These are phyloP conservation scores for Amaranthus palmeri DNA, from an alignment of 148 eudicot species.

Conservation along the genomic window DNA sequence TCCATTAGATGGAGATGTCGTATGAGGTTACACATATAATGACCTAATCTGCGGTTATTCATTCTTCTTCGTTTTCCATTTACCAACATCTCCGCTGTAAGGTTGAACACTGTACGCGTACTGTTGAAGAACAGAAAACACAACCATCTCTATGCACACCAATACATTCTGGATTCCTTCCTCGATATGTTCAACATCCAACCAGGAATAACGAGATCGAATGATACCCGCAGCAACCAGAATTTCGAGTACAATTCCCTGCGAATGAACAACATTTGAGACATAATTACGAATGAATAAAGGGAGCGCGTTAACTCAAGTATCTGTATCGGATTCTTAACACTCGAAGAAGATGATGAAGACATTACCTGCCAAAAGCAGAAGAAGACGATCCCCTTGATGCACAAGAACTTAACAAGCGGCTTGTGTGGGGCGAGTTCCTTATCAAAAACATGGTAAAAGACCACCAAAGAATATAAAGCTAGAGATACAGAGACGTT, in stretches of 20 bases:
- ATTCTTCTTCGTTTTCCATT: conserved; percentile 50
- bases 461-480: conserved; percentile 67
- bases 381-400: conserved; percentile 87
- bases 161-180: conserved; percentile 70
- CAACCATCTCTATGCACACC: conserved; percentile 87
- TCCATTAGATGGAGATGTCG: neutral
- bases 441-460: conserved; percentile 81
- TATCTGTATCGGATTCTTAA: no score
- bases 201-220: conserved; percentile 62
- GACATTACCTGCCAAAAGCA: conserved; percentile 90
- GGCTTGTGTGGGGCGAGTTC: conserved; percentile 88
- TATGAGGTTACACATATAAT: neutral
- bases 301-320: no score
- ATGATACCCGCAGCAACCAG: conserved; percentile 54
- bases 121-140: conserved; percentile 75
- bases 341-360: neutral
- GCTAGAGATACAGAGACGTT: conserved; percentile 77
- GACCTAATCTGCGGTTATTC: conserved; percentile 8
- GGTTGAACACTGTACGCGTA: conserved; percentile 71
- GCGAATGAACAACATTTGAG: conserved; percentile 12
- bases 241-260: conserved; percentile 64
- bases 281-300: neutral
- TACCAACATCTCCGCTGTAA: conserved; percentile 68
- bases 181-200: conserved; percentile 65
- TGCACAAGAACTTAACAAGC: conserved; percentile 72